Evolutionary conservation across 768 basidiomycete species (phyloP).

Genomic region (Phlebiopsis gigantea): DNA sequence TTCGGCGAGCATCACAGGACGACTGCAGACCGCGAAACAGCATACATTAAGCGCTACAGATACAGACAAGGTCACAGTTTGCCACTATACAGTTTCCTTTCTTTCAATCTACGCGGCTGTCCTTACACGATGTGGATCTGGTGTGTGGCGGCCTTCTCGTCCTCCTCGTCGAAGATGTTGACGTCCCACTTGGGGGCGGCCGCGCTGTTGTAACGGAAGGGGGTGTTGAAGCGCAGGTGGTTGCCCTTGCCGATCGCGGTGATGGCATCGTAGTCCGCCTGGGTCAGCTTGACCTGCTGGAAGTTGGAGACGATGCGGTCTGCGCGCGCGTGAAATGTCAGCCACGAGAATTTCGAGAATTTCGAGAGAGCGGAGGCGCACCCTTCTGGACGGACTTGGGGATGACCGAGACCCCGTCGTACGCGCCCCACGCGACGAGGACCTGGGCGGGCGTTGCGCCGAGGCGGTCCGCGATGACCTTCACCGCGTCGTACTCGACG

Average conservation of each 20-base stretch:
- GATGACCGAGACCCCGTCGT: conserved; percentile 77
- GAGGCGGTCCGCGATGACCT: conserved; percentile 57
- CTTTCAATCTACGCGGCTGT: background rate
- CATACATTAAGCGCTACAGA: background rate
- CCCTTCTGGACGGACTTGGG: conserved; percentile 75
- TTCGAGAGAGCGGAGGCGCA: conserved; percentile 15
- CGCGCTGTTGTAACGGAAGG: conserved; percentile 38
- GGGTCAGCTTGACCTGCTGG: conserved; percentile 60
- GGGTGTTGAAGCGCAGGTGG: conserved; percentile 57
- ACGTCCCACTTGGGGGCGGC: conserved; percentile 59
- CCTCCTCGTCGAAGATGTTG: conserved; percentile 61
- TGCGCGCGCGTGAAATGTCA: conserved; percentile 14
- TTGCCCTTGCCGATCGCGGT: conserved; percentile 43
- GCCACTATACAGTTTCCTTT: background rate
- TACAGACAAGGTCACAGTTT: background rate
- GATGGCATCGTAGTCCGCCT: conserved; percentile 64
- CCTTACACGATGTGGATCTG: conserved; percentile 26
- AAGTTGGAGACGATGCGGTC: conserved; percentile 74
- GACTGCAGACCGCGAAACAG: too few relatives aligned
- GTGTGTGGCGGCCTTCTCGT: conserved; percentile 38
- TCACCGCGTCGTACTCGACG: conserved; percentile 59
- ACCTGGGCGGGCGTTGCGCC: conserved; percentile 74
- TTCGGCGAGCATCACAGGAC: too few relatives aligned
- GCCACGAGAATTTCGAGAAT: background rate
- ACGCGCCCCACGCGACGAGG: conserved; percentile 72